Evolutionary conservation across 176 grass and related monocot species (phyloP).

Genomic region (Saccharum spontaneum): DNA sequence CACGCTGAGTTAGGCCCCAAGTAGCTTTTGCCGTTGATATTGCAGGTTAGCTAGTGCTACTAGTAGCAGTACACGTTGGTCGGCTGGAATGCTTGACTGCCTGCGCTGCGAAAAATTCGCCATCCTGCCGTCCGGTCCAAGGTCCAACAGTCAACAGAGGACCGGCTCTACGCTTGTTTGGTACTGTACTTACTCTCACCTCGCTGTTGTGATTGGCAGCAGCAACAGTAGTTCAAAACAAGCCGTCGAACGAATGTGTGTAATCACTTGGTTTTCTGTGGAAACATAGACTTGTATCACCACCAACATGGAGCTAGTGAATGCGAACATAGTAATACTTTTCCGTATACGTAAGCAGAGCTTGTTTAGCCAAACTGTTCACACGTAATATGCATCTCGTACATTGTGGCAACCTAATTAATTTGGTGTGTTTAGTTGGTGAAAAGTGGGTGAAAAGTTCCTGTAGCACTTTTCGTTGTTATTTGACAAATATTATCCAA

Average conservation of each 20-base stretch:
- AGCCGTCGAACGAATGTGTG: neutral
- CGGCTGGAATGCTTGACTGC: neutral
- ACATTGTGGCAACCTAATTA: neutral
- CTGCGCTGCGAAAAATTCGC: neutral
- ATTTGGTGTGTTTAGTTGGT: too few relatives aligned
- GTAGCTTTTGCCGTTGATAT: neutral
- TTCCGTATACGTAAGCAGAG: neutral
- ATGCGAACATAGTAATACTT: neutral
- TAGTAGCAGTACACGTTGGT: too few relatives aligned
- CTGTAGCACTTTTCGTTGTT: too few relatives aligned
- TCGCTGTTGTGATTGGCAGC: neutral
- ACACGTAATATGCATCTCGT: neutral
- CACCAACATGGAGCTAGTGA: neutral
- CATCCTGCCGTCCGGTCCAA: neutral
- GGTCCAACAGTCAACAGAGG: neutral
- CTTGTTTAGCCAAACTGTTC: neutral
- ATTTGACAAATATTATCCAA: too few relatives aligned
- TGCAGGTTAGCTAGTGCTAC: neutral
- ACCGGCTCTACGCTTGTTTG: conserved; percentile 16
- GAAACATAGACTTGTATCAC: neutral
- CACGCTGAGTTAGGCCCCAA: neutral
- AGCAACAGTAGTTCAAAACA: neutral
- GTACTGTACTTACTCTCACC: neutral
- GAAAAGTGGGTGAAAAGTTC: too few relatives aligned
- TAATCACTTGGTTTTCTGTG: neutral